phyloP scores from a whole-genome alignment of 2,329 filamentous ascomycete genomes.

The Cladosporium velox region DNA sequence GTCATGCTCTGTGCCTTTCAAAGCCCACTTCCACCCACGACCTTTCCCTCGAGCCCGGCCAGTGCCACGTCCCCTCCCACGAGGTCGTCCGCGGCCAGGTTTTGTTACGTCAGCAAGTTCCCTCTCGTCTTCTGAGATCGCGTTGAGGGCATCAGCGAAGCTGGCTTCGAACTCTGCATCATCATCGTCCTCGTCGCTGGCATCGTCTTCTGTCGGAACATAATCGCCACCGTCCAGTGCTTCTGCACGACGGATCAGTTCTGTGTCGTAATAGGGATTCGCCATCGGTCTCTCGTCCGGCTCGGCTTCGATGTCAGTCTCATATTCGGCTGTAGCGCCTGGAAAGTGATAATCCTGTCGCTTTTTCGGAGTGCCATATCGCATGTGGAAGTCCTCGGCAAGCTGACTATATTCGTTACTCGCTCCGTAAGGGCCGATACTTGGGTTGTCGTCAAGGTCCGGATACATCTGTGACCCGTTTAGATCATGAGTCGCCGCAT shows the following conservation, averaged over 20 bases:
- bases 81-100: conserved; percentile 5
- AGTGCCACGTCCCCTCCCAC: conserved; percentile 25
- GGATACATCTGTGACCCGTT: conserved; percentile 10
- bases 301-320: conserved; percentile 14
- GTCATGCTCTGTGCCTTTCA: conserved; percentile 40
- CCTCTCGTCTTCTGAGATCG: conserved; percentile 13
- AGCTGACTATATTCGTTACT: conserved; percentile 19
- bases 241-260: conserved; percentile 13
- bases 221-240: conserved; percentile 16
- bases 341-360: conserved; percentile 15
- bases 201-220: conserved; percentile 14
- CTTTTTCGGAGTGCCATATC: conserved; percentile 10
- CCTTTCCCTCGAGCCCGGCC: conserved; percentile 29
- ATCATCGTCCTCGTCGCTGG: conserved; percentile 6
- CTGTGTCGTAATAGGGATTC: conserved; percentile 16
- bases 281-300: conserved; percentile 14
- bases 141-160: conserved; percentile 8
- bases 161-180: conserved; percentile 17
- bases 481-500: not conserved
- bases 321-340: conserved; percentile 14
- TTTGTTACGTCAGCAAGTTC: conserved; percentile 1
- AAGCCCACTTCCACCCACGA: conserved; percentile 34
- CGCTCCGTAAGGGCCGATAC: conserved; percentile 9
- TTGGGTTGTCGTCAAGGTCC: conserved; percentile 9
- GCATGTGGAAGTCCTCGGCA: conserved; percentile 25